phyloP scores from a whole-genome alignment of 2,329 filamentous ascomycete genomes.

The Xylariaceae sp. region DNA sequence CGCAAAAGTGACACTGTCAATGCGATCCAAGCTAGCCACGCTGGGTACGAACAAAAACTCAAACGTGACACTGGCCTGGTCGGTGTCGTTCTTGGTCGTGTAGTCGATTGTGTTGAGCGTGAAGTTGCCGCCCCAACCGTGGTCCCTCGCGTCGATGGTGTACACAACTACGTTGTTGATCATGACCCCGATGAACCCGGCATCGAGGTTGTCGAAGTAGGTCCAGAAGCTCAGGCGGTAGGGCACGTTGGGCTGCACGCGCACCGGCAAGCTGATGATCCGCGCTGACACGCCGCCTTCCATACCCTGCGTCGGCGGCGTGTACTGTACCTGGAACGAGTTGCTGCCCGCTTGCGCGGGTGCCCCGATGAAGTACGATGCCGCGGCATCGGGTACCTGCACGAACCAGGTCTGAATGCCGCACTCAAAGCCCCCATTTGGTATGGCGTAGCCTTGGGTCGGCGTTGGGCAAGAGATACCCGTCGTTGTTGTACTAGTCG shows the following conservation, averaged over 20 bases:
- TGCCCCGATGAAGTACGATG: slow-evolving; percentile 4
- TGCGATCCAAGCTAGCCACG: slow-evolving; percentile 5
- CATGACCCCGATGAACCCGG: slow-evolving; percentile 31
- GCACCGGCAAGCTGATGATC: slow-evolving; percentile 20
- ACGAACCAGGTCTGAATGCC: slow-evolving; percentile 31
- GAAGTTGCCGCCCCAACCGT: slow-evolving; percentile 15
- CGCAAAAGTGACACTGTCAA: slow-evolving; percentile 7
- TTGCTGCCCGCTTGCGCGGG: slow-evolving; percentile 12
- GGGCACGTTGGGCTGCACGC: slow-evolving; percentile 10
- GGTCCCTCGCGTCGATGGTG: slow-evolving; percentile 26
- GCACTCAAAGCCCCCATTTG: slow-evolving; percentile 32
- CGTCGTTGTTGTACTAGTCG: too few relatives aligned
- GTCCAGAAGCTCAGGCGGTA: slow-evolving; percentile 26
- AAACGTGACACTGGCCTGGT: slow-evolving; percentile 16
- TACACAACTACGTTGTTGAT: slow-evolving; percentile 21
- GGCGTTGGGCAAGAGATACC: too few relatives aligned
- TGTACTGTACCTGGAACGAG: slow-evolving; percentile 26
- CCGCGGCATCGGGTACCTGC: slow-evolving; percentile 24
- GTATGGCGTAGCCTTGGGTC: too few relatives aligned
- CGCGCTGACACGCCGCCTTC: slow-evolving; percentile 27
- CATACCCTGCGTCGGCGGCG: slow-evolving; percentile 6
- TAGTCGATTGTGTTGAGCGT: slow-evolving; percentile 9
- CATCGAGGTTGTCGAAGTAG: slow-evolving; percentile 22
- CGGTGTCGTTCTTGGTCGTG: slow-evolving; percentile 6
- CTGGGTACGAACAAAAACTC: slow-evolving; percentile 9